Percentiles rank a stretch among this genome's conserved stretches.
These are phyloP conservation scores for Kickxella alabastrina DNA, from an alignment of 192 early-diverging fungal species.

Conservation along the genomic window DNA sequence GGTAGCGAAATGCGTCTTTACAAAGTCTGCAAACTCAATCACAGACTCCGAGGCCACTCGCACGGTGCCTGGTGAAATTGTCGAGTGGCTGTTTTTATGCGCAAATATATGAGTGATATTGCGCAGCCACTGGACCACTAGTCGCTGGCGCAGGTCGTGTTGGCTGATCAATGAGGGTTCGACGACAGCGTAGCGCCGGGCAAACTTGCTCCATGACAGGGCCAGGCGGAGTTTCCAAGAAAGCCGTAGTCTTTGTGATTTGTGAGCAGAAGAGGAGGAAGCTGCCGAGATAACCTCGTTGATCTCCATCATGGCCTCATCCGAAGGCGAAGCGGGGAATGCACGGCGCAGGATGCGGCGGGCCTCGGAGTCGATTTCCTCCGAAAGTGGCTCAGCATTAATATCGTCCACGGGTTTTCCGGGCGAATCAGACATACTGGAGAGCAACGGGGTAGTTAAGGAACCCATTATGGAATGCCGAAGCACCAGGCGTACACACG, in stretches of 20 bases:
- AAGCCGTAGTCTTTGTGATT: not conserved
- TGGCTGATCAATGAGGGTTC: constrained; percentile 24
- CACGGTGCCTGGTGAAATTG: too few relatives aligned
- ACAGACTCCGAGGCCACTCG: not conserved
- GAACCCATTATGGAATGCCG: constrained; percentile 30
- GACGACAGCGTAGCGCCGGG: constrained; percentile 25
- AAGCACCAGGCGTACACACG: constrained; percentile 11
- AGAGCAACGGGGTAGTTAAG: constrained; percentile 12
- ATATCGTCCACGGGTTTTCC: too few relatives aligned
- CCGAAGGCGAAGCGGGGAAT: constrained; percentile 41
- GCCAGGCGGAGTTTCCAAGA: constrained; percentile 34
- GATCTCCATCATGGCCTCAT: constrained; percentile 29
- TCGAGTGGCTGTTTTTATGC: too few relatives aligned
- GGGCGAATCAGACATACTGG: too few relatives aligned
- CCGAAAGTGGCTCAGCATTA: too few relatives aligned
- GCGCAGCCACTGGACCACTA: constrained; percentile 28
- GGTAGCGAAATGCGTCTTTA: not conserved
- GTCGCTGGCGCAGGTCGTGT: constrained; percentile 25
- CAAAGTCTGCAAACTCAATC: not conserved
- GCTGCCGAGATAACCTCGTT: constrained; percentile 11
- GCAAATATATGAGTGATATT: constrained; percentile 27
- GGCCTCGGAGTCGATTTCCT: constrained; percentile 11
- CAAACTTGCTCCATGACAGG: constrained; percentile 33
- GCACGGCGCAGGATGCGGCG: constrained; percentile 28
- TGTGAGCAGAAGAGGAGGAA: not conserved